Evolutionary conservation across 1,139 yeast species (phyloP), one percentile per base, ranked within the genome.

Genomic region (Yamadazyma pseudoaaseri): DNA sequence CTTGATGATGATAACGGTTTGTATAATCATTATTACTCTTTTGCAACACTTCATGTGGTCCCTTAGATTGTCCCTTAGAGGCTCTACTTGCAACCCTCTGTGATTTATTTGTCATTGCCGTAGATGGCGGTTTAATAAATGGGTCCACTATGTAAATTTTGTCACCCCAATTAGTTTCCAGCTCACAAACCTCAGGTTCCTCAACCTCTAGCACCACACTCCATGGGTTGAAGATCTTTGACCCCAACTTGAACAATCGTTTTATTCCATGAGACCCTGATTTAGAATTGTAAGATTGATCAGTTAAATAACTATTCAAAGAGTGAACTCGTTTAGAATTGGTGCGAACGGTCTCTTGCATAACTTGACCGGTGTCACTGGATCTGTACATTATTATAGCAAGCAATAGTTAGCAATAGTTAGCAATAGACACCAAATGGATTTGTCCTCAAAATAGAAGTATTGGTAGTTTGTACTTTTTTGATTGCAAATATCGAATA

Each of bases 171-270:
- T n/a, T n/a, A n/a, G n/a, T n/a, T n/a, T n/a, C n/a, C n/a, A n/a
- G n/a, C n/a, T n/a, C n/a, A n/a, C n/a, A n/a, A 10, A 18, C 21
- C 7, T 7, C 9, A 18, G 21, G 7, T 18, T 18, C 21, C 10
- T 18, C 9, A 10, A 18, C 21, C 7, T 18, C 21, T 18, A 18
- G 10, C 21, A 18, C 7, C 9, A 7, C 10, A 27, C 31, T 32
- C 50, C 52, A 41, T 8, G 46, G 42, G 15, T 42, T 45, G n/a
- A 52, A 38, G 4, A 45, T 39, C 27, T 42, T 46, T 4, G 58
- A 45, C 23, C 52, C 48, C 2, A 47, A 51, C 29, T 38, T 51
- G 1, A 58, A 54, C 2, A 54, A 20, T 27, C 43, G 45, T 37
- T 47, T 49, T 14, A 54, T 34, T 2, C 57, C 26, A 3, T 17